These are phyloP conservation scores for Penicillium paxilli DNA, from an alignment of 495 filamentous ascomycete species.

Conservation along the genomic window DNA sequence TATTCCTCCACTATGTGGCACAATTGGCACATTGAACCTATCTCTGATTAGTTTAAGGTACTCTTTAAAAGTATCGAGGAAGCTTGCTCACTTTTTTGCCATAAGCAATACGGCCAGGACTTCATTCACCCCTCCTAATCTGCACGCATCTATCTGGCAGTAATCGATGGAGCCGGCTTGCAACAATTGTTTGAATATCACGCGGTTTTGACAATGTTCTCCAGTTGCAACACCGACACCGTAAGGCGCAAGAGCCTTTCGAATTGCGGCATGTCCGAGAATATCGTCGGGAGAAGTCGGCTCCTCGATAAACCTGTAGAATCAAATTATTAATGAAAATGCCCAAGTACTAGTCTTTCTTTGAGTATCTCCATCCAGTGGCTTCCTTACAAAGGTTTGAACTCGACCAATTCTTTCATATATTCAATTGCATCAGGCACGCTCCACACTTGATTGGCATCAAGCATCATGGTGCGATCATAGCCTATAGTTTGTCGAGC, in stretches of 20 bases:
- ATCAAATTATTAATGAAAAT: neutral
- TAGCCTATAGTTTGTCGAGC: conserved; percentile 73
- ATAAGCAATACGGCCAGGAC: conserved; percentile 74
- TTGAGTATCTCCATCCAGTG: too few relatives aligned
- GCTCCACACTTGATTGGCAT: conserved; percentile 82
- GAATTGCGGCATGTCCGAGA: conserved; percentile 69
- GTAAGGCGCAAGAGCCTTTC: conserved; percentile 63
- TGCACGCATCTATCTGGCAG: conserved; percentile 78
- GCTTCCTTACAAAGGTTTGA: conserved; percentile 53
- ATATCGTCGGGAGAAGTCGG: conserved; percentile 79
- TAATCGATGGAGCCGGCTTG: conserved; percentile 67
- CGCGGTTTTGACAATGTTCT: conserved; percentile 81
- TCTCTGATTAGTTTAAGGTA: neutral
- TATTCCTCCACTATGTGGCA: conserved; percentile 77
- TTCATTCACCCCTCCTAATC: conserved; percentile 78
- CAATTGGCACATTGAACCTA: conserved; percentile 60
- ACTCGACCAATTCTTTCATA: conserved; percentile 69
- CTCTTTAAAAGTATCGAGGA: neutral
- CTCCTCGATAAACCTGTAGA: conserved; percentile 74
- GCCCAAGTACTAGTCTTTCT: too few relatives aligned
- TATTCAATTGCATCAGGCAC: conserved; percentile 77
- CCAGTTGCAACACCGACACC: conserved; percentile 74
- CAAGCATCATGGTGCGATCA: conserved; percentile 73
- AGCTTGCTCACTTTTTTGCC: conserved; percentile 58
- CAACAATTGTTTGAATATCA: conserved; percentile 78